phyloP scores from a whole-genome alignment of 2,329 filamentous ascomycete species.

The Ophiostoma fasciatum region DNA sequence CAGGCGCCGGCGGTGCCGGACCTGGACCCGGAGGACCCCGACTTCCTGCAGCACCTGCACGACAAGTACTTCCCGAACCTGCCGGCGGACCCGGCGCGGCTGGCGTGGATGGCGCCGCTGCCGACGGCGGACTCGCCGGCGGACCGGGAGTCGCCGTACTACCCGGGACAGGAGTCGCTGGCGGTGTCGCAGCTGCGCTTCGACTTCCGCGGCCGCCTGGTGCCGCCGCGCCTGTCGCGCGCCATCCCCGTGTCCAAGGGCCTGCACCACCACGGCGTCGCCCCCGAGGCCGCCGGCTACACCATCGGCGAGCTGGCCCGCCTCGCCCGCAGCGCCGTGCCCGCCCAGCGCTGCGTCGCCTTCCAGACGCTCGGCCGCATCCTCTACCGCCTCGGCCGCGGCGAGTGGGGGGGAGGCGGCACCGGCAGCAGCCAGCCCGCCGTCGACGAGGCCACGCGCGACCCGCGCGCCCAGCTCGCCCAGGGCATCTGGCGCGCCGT shows the following conservation, averaged over 20 bases:
- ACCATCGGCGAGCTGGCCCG: slow-evolving; percentile 76
- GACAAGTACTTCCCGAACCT: slow-evolving; percentile 87
- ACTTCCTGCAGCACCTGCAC: slow-evolving; percentile 76
- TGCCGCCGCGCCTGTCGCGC: slow-evolving; percentile 62
- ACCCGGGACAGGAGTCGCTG: slow-evolving; percentile 59
- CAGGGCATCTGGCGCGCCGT: slow-evolving; percentile 73
- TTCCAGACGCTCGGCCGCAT: slow-evolving; percentile 83
- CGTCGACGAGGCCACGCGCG: slow-evolving; percentile 5
- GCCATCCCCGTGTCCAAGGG: slow-evolving; percentile 63
- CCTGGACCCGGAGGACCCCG: slow-evolving; percentile 67
- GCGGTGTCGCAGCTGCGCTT: slow-evolving; percentile 70
- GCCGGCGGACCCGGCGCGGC: slow-evolving; percentile 66
- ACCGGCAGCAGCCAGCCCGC: slow-evolving; percentile 27
- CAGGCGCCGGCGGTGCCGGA: slow-evolving; percentile 41
- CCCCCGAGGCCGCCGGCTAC: slow-evolving; percentile 87
- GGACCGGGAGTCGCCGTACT: slow-evolving; percentile 63
- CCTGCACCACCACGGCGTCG: slow-evolving; percentile 84
- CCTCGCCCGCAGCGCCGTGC: slow-evolving; percentile 65
- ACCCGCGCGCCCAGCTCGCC: slow-evolving; percentile 33
- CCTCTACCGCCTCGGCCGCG: slow-evolving; percentile 66
- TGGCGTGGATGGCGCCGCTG: slow-evolving; percentile 78
- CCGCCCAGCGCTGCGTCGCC: slow-evolving; percentile 78
- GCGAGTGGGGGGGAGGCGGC: slow-evolving; percentile 52
- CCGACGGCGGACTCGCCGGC: slow-evolving; percentile 48
- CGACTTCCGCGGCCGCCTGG: slow-evolving; percentile 66